A percentile compares a stretch with the other conserved stretches of the same genome.
These are phyloP conservation scores for Cryptococcus sp. DNA, from an alignment of 1,284 basidiomycete genomes.

Conservation along the genomic window DNA sequence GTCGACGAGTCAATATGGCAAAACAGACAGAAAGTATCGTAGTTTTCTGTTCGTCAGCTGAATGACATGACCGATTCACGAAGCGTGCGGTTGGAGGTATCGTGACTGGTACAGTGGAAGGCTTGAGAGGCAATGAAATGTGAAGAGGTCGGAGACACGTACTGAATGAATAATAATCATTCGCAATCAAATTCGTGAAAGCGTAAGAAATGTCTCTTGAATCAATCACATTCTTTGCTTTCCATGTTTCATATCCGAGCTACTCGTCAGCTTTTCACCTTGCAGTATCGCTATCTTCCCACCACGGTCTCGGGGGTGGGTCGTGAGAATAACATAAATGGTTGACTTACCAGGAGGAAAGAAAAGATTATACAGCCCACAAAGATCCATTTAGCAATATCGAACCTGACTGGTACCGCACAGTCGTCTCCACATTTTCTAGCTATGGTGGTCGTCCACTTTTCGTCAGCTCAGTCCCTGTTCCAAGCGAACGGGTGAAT, in stretches of 20 bases:
- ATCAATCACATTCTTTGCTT: slow-evolving; percentile 86
- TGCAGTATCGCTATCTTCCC: no score
- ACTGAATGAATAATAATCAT: slow-evolving; percentile 91
- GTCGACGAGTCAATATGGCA: slow-evolving; percentile 92
- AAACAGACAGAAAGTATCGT: slow-evolving; percentile 98
- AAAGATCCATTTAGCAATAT: slow-evolving; percentile 91
- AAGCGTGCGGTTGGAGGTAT: no score
- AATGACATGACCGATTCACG: background rate
- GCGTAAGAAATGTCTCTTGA: slow-evolving; percentile 95
- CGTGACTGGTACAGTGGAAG: no score
- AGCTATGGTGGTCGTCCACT: slow-evolving; percentile 87
- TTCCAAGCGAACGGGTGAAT: no score
- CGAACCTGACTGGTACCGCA: slow-evolving; percentile 83
- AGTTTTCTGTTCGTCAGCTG: slow-evolving; percentile 61
- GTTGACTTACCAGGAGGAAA: slow-evolving; percentile 75
- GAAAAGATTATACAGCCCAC: slow-evolving; percentile 97
- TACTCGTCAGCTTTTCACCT: slow-evolving; percentile 11
- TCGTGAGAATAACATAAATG: background rate
- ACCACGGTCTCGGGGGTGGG: background rate
- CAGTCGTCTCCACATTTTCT: slow-evolving; percentile 63
- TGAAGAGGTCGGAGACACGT: no score
- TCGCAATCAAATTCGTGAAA: slow-evolving; percentile 95
- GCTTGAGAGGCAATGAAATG: no score
- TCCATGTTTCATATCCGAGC: slow-evolving; percentile 85
- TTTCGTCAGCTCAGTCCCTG: background rate